Evolutionary conservation across 805 yeast genomes (phyloP).

Genomic region (Candida rishiriensis): DNA sequence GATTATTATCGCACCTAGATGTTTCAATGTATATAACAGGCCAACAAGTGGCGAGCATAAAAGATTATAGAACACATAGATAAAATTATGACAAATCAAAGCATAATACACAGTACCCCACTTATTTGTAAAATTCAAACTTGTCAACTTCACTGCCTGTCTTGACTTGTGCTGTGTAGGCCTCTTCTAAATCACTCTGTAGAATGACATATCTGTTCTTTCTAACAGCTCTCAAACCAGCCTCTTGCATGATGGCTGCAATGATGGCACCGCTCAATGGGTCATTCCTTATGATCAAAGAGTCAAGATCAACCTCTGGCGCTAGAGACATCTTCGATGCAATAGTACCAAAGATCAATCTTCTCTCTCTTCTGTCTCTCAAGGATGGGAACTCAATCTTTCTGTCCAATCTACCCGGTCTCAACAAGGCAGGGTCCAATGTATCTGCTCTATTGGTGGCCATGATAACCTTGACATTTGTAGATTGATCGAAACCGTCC

Average conservation of each 20-base stretch:
- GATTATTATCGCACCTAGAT: no score
- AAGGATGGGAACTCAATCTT: conserved; percentile 96
- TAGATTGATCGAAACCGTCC: conserved; percentile 98
- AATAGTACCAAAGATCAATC: conserved; percentile 91
- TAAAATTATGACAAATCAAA: not conserved
- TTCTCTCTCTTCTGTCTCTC: conserved; percentile 96
- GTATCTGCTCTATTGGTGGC: conserved; percentile 99
- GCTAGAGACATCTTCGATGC: conserved; percentile 97
- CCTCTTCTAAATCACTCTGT: conserved; percentile 96
- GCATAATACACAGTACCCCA: not conserved
- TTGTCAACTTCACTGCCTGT: conserved; percentile 93
- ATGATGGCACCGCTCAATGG: conserved; percentile 96
- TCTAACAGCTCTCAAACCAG: conserved; percentile 97
- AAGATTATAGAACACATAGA: not conserved
- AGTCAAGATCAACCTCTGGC: conserved; percentile 95
- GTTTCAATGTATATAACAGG: no score
- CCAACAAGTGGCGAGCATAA: not conserved
- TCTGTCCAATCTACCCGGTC: conserved; percentile 98
- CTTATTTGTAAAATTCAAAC: conserved; percentile 90
- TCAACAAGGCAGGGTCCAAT: conserved; percentile 92
- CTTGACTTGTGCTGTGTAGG: conserved; percentile 95
- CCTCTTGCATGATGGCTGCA: conserved; percentile 99
- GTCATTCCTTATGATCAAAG: conserved; percentile 91
- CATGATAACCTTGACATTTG: conserved; percentile 97
- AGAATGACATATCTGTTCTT: conserved; percentile 95